Base-by-base conservation (phyloP, 1,139 yeast genomes). In the Geotrichum cucujoidarum region DNA sequence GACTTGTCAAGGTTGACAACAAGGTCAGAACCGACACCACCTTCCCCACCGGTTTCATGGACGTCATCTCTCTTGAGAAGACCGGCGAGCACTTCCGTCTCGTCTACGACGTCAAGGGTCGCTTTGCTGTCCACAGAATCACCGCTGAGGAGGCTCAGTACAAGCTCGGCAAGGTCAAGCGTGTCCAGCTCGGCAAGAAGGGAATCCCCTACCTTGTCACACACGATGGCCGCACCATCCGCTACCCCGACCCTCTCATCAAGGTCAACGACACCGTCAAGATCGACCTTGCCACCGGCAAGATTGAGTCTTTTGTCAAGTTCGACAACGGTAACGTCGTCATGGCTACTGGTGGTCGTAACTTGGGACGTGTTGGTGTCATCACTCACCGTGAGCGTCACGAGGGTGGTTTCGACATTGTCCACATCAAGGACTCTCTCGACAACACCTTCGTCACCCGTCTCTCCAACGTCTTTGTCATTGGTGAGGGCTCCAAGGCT, bases 31-130 rank as follows among this genome's bases (percentile, higher is more conserved):
- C 98, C 63, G 97, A 92, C 76, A 73, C 95, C 62, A 90, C 97
- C 61, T 90, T 72, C 95, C 98, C 98, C 74, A 87, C 97, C 69
- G 98, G 98, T 71, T 89, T 90, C 86, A 89, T 89, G 97, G 98
- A 90, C 73, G 97, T 90, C 67, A 87, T 90, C 76, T 67, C 95
- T 60, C 80, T 90, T 69, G 97, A 90, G 73, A 95, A 95, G 72
- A 90, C 97, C 75, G 89, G 90, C 75, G 97, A 90, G 80, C 82
- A 90, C 89, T 90, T 90, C 88, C 90, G 97, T 81, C 87, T 90
- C 71, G 83, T 90, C 69, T 90, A 89, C 81, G 97, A 90, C 73
- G 83, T 88, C 73, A 90, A 90, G 82, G 97, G 97, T 76, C 90
- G 96, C 80, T 90, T 89, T 68, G 95, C 97, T 70, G 95, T 90